A percentile compares a stretch with the other conserved stretches of the same genome.
Evolutionary conservation across 73 alveolate genomes (phyloP).

Genomic region (Tetrahymena elliotti): DNA sequence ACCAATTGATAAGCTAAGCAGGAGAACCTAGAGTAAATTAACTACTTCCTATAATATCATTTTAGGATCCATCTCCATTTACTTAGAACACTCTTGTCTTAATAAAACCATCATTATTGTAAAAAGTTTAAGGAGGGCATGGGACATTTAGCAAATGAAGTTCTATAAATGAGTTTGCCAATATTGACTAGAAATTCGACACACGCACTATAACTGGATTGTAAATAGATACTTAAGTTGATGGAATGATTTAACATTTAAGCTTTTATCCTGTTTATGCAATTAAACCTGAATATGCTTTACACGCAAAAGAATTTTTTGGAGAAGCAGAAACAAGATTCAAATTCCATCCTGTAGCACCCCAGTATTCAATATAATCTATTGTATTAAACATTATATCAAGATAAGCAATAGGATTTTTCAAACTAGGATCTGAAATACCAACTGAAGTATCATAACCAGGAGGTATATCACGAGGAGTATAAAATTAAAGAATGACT

Average conservation of each 20-base stretch:
- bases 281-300: background rate
- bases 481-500: background rate
- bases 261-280: constrained; percentile 1
- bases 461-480: constrained; percentile 34
- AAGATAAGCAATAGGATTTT: constrained; percentile 22
- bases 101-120: constrained; percentile 13
- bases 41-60: constrained; percentile 8
- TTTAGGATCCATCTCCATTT: constrained; percentile 21
- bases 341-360: constrained; percentile 9
- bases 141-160: constrained; percentile 11
- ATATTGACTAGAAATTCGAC: constrained; percentile 14
- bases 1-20: background rate
- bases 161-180: background rate
- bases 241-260: constrained; percentile 3
- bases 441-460: constrained; percentile 23
- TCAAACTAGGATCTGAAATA: constrained; percentile 13
- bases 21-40: background rate
- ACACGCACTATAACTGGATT: constrained; percentile 32
- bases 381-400: constrained; percentile 13
- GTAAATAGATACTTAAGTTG: background rate
- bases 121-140: background rate
- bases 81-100: background rate
- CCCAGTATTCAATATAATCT: constrained; percentile 2
- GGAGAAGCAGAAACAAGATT: constrained; percentile 1
- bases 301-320: background rate